Conservation (phyloP, 2,329 filamentous ascomycete species). For the Periconia macrospinosa region DNA sequence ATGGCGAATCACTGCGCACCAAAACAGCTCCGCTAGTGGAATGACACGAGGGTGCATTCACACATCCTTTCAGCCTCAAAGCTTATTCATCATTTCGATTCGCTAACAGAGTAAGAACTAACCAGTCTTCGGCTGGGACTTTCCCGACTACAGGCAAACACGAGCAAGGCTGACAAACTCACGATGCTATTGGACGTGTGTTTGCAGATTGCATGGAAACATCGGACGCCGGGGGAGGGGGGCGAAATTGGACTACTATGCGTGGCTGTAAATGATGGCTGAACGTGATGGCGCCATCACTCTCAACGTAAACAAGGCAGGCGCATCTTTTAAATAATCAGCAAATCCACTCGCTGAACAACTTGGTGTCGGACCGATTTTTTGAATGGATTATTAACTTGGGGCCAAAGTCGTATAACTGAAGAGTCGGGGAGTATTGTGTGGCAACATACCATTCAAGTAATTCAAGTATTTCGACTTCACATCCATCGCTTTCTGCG, state of each 20-base stretch:
- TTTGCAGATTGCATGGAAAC: background rate
- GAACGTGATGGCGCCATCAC: background rate
- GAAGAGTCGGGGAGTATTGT: too few relatives aligned
- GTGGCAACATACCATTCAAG: too few relatives aligned
- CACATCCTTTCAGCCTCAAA: background rate
- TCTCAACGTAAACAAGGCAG: background rate
- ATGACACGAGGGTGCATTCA: background rate
- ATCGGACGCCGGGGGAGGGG: background rate
- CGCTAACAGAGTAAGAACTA: background rate
- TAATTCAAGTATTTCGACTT: too few relatives aligned
- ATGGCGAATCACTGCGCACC: background rate
- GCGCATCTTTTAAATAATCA: background rate
- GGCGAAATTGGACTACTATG: background rate
- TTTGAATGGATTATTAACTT: background rate
- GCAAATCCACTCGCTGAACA: background rate
- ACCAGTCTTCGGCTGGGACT: background rate
- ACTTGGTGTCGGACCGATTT: background rate
- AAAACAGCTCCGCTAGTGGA: background rate
- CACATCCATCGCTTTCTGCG: too few relatives aligned
- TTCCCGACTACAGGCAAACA: background rate
- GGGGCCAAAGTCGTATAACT: background rate
- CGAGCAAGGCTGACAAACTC: background rate
- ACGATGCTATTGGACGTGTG: background rate
- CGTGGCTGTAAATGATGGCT: background rate
- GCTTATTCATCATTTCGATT: background rate